These are phyloP conservation scores for Neolentinus lepideus DNA, from an alignment of 1,284 basidiomycete species.

Conservation along the genomic window DNA sequence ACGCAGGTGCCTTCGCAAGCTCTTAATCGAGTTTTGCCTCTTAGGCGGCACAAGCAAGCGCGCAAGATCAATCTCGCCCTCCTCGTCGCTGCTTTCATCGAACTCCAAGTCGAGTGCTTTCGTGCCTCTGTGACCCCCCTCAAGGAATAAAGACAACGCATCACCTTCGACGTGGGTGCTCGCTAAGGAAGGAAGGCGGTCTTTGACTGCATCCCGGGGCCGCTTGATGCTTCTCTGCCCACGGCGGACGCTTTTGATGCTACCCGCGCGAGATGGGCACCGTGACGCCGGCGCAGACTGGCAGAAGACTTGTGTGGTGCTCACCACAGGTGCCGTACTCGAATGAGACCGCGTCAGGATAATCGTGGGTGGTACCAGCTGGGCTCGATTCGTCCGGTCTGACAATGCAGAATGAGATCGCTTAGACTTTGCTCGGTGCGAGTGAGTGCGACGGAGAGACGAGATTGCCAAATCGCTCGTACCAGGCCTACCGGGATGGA, in stretches of 20 bases:
- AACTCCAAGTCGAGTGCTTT: slow-evolving; percentile 22
- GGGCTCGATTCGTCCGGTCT: neutral
- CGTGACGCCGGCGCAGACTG: slow-evolving; percentile 49
- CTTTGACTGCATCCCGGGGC: slow-evolving; percentile 11
- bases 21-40: slow-evolving; percentile 62
- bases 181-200: slow-evolving; percentile 31
- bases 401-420: neutral
- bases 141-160: slow-evolving; percentile 14
- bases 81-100: slow-evolving; percentile 41
- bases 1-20: slow-evolving; percentile 53
- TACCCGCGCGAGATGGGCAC: slow-evolving; percentile 25
- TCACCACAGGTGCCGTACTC: slow-evolving; percentile 25
- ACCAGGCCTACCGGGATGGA: slow-evolving; percentile 34
- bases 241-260: slow-evolving; percentile 3
- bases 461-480: neutral
- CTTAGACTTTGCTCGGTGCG: slow-evolving; percentile 1
- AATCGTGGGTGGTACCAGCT: neutral
- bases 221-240: slow-evolving; percentile 4
- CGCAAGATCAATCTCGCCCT: slow-evolving; percentile 58
- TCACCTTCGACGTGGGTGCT: slow-evolving; percentile 34
- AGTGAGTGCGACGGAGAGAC: slow-evolving; percentile 1
- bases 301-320: slow-evolving; percentile 49
- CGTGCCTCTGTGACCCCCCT: slow-evolving; percentile 13
- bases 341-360: neutral
- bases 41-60: slow-evolving; percentile 63